phyloP scores from a whole-genome alignment of 169 alveolate species.

The Toxoplasma gondii region DNA sequence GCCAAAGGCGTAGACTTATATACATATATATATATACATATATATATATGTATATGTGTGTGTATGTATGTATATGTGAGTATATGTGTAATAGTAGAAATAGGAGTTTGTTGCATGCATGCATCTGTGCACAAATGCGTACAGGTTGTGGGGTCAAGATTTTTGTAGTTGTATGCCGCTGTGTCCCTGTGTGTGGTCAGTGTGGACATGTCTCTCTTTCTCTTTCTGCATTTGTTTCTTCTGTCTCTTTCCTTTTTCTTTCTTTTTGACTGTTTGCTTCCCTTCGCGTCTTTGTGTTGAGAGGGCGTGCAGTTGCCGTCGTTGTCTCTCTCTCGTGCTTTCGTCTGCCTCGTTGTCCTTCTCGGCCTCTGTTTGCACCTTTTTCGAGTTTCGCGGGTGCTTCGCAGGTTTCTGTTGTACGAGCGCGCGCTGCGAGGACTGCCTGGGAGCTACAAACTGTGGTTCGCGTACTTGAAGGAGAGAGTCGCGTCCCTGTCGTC shows the following conservation, averaged over 20 bases:
- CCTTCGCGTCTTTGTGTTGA: background rate
- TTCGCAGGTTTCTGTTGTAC: slow-evolving; percentile 54
- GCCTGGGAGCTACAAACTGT: slow-evolving; percentile 70
- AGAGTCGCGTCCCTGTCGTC: slow-evolving; percentile 20
- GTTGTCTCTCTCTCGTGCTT: background rate
- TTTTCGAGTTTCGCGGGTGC: no score
- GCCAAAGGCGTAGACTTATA: background rate
- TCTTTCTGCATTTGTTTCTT: background rate
- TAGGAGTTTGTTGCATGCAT: background rate
- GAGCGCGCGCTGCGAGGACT: slow-evolving; percentile 65
- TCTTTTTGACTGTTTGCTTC: background rate
- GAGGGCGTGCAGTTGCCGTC: background rate
- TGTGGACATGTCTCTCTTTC: no score
- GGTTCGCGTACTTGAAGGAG: slow-evolving; percentile 61
- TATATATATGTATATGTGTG: background rate
- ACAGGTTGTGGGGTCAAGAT: no score
- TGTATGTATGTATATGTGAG: background rate
- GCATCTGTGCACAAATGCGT: background rate
- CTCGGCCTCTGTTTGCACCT: background rate
- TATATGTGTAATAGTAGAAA: background rate
- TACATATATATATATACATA: background rate
- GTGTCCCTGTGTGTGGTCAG: no score
- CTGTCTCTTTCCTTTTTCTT: background rate
- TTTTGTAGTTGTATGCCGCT: no score
- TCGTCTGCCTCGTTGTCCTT: background rate